Evolutionary conservation across 768 basidiomycete genomes (phyloP), one percentile per base, ranked within the genome.

Genomic region (Podaxis sp.): DNA sequence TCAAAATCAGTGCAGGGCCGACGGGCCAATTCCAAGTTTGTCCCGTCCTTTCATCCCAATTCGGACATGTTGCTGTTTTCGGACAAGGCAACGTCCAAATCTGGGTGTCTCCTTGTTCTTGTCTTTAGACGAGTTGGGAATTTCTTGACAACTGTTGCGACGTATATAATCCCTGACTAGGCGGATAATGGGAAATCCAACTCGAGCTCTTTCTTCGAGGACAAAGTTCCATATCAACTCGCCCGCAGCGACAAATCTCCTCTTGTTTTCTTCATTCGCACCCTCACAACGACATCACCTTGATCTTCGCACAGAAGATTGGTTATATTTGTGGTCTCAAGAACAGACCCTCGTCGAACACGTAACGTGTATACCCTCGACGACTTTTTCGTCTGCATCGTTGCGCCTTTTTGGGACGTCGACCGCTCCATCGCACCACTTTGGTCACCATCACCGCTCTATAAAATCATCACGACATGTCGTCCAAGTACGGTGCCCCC

Each of bases 401-500:
- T 44, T 41, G 38, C 55, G 40, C 12, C 12, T 51, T 30, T 37
- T 58, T 58, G 58, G 59, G 53, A 56, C 58, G 37, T 37, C 58
- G 41, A 59, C 37, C n/a, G 49, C 11, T 20, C 24, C 65, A 49
- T 38, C 56, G 44, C 60, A 54, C 46, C 51, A 40, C 41, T 48
- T 56, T 54, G 54, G 52, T 40, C 37, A 53, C 38, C 62, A 44
- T 64, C 50, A 58, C 33, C 30, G 41, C 54, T 30, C 26, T 41
- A 41, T 30, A 54, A 44, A 55, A 54, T 13, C 62, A 44, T 64
- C 58, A 67, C 68, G 73, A 70, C 65, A 83, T 84, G 83, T 80
- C 86, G 68, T 80, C 78, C 17, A 80, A 76, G 72, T 80, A 77
- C 74, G 70, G 75, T 44, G 68, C 77, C 30, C 82, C 85, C 61